A percentile compares a stretch with the other conserved stretches of the same genome.
Conservation (phyloP, 805 yeast genomes). For the Clavispora vitiphila region DNA sequence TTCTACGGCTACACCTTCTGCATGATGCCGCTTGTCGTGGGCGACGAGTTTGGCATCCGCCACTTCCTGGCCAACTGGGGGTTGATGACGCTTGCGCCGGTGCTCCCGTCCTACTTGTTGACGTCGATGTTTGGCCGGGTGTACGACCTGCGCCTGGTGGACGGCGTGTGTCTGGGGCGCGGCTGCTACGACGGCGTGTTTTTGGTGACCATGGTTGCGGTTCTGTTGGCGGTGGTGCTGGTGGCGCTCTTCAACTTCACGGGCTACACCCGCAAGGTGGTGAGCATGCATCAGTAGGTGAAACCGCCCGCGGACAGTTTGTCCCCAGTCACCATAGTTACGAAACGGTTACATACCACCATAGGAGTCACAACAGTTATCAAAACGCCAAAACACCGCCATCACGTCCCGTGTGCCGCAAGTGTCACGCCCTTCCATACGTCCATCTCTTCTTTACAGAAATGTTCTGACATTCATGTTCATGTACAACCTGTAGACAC, state of each 20-base stretch:
- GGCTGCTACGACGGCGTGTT: constrained; percentile 38
- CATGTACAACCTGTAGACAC: no score
- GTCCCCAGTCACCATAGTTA: no score
- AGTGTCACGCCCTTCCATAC: no score
- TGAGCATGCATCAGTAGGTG: no score
- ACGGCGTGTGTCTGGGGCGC: constrained; percentile 27
- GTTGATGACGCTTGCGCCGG: constrained; percentile 59
- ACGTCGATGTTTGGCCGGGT: constrained; percentile 59
- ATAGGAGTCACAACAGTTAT: no score
- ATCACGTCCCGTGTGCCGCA: no score
- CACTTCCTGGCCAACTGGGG: constrained; percentile 75
- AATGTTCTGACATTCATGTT: no score
- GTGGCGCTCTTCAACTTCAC: constrained; percentile 11
- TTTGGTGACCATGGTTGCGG: constrained; percentile 28
- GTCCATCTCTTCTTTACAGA: no score
- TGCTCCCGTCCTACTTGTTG: constrained; percentile 53
- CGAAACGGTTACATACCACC: no score
- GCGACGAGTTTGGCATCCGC: constrained; percentile 67
- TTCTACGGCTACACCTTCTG: constrained; percentile 74
- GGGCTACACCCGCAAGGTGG: neutral
- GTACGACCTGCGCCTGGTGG: constrained; percentile 46
- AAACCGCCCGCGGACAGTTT: no score
- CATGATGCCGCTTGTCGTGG: constrained; percentile 68
- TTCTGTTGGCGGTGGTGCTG: constrained; percentile 22
- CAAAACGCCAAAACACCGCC: no score